Percentiles rank a stretch among this genome's conserved stretches.
phyloP scores from a whole-genome alignment of 2,329 filamentous ascomycete species.

The Xylaria sp. region DNA sequence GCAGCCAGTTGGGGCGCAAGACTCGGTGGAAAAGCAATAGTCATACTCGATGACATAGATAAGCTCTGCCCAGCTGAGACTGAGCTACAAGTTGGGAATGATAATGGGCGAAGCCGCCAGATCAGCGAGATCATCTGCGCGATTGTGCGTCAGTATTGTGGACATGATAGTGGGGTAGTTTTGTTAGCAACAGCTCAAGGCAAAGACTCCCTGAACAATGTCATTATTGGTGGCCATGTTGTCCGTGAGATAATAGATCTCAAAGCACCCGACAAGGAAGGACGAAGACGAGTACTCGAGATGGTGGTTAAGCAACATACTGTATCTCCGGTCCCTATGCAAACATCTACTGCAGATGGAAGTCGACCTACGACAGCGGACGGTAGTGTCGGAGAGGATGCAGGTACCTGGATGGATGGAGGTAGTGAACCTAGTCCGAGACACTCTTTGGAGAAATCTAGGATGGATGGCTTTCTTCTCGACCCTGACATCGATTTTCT shows the following conservation, averaged over 20 bases:
- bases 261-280: conserved; percentile 93
- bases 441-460: conserved; percentile 49
- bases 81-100: conserved; percentile 90
- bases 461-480: conserved; percentile 74
- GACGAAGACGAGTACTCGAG: conserved; percentile 83
- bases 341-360: conserved; percentile 54
- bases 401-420: conserved; percentile 79
- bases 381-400: conserved; percentile 64
- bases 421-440: conserved; percentile 65
- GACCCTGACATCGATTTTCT: conserved; percentile 86
- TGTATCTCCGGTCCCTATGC: conserved; percentile 52
- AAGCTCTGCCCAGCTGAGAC: conserved; percentile 93
- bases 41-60: conserved; percentile 93
- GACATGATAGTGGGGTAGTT: conserved; percentile 81
- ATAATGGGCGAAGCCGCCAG: conserved; percentile 92
- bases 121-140: conserved; percentile 89
- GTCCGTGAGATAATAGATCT: conserved; percentile 90
- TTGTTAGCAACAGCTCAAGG: conserved; percentile 90
- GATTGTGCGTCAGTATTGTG: conserved; percentile 86
- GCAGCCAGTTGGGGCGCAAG: conserved; percentile 91
- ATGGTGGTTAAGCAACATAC: conserved; percentile 73
- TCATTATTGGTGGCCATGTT: conserved; percentile 90
- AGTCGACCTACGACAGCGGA: conserved; percentile 69
- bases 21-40: conserved; percentile 82
- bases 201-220: conserved; percentile 91